Base-by-base conservation (phyloP, 768 basidiomycete species). In the Lactarius pseudohatsudake region DNA sequence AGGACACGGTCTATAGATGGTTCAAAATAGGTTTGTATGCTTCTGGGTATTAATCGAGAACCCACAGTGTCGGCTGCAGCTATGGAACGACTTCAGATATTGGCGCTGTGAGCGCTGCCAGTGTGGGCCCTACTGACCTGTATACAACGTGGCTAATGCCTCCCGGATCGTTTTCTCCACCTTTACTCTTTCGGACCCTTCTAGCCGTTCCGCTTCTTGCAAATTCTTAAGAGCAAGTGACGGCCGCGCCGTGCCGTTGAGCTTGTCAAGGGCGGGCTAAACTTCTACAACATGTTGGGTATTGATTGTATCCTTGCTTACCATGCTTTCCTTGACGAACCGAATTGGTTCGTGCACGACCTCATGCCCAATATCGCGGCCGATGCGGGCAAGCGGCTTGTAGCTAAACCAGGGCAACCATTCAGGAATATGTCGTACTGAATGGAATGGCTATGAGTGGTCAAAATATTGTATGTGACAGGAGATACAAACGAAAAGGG, bases 1-100 rank as follows among this genome's bases (percentile, higher is more conserved):
- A 65, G 13, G 72, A 66, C 10, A 68, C 70, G 8, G 72, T 72
- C 69, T 70, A 55, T 5, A 47, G 30, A n/a, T 15, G 26, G 4
- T 15, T 62, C 20, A 62, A 22, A 22, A 18, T 32, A 10, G 30
- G 22, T 28, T 41, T 38, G 47, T 11, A 47, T 47, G n/a, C 9
- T 47, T 47, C n/a, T n/a, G n/a, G 26, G 26, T 3, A 50, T 7
- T 22, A 36, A 3, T 22, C 15, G 13, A 20, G 1, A 26, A 60
- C 61, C 4, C 22, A 67, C 66, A 0, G 66, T 59, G 15, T 67
- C 66, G 15, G 28, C 34, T 6, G 55, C 66, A 6, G 66, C 66
- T 67, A 28, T 3, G 20, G 4, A 18, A 32, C 2, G 26, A 5
- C 45, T 22, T 61, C 22, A 65, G 13, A 8, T 40, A 2, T 4